phyloP scores from a whole-genome alignment of 176 grass and related monocot species.

The Oryza punctata region DNA sequence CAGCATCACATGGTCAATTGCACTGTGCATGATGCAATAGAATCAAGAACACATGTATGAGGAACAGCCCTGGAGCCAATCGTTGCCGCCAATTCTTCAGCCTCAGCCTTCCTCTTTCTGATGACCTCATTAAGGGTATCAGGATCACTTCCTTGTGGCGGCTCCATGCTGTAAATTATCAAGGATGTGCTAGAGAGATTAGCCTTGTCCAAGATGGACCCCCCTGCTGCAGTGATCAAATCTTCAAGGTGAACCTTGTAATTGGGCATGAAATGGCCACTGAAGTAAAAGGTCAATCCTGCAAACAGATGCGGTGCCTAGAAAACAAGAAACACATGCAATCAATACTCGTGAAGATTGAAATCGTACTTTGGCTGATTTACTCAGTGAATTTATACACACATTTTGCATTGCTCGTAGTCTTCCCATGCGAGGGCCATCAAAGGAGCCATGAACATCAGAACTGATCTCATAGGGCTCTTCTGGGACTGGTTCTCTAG shows the following conservation, averaged over 20 bases:
- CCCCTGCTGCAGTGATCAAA: slow-evolving; percentile 63
- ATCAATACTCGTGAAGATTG: slow-evolving; percentile 20
- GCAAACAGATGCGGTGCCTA: slow-evolving; percentile 78
- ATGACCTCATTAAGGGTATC: slow-evolving; percentile 51
- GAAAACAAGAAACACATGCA: slow-evolving; percentile 25
- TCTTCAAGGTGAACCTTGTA: slow-evolving; percentile 84
- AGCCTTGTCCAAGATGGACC: slow-evolving; percentile 48
- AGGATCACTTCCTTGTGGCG: slow-evolving; percentile 53
- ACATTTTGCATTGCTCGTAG: slow-evolving; percentile 69
- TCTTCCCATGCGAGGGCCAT: slow-evolving; percentile 81
- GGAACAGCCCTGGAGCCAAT: slow-evolving; percentile 59
- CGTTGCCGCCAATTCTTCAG: slow-evolving; percentile 58
- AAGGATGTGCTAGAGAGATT: slow-evolving; percentile 51
- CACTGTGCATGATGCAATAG: slow-evolving; percentile 75
- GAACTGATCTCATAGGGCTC: slow-evolving; percentile 65
- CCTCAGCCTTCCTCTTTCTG: slow-evolving; percentile 64
- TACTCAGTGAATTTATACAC: neutral
- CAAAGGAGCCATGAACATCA: slow-evolving; percentile 85
- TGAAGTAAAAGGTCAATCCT: slow-evolving; percentile 69
- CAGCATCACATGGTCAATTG: slow-evolving; percentile 27
- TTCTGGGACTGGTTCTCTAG: slow-evolving; percentile 68
- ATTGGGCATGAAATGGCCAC: slow-evolving; percentile 65
- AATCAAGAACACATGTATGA: slow-evolving; percentile 94
- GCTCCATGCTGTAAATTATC: slow-evolving; percentile 76
- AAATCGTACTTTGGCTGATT: slow-evolving; percentile 2